Base-by-base conservation (phyloP, 2,329 filamentous ascomycete genomes). In the Seiridium unicorne region DNA sequence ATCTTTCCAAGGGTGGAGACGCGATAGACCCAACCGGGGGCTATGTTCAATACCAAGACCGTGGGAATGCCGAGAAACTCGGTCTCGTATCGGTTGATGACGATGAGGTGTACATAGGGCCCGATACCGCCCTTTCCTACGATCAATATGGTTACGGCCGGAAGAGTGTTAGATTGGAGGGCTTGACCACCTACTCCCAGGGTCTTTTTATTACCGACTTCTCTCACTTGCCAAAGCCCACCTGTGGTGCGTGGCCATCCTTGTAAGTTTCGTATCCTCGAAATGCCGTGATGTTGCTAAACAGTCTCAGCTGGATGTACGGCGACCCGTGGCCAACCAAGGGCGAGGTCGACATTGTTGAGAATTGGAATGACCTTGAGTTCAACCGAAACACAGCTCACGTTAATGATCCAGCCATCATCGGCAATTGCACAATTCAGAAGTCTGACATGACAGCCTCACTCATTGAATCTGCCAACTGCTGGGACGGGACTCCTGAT, bases 191-290 rank as follows among this genome's bases (percentile, higher is more conserved):
- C 5, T 93, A 89, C 76, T 84, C 80, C 63, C 80, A 86, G 60
- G 89, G 88, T 34, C 83, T 92, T 35, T 83, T 92, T 67, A 84
- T 93, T 48, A 79, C 88, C 49, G 86, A 91, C 69, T 84, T 92
- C 64, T 79, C 77, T 11, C 89, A 92, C 67, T 86, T 93, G 76
- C 89, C 90, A 36, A 79, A 77, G 59, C 80, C 82, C 8, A 77
- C 80, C 48, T 92, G 90, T 66, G 89, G 90, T 55, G 80, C 84
- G 6, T 93, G 90, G 90, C 90, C 90, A 3, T 88, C 89, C 75
- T 81, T 89, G 81, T 85, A 76, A 74, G 76, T 68, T 31, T n/a
- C 6, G 46, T 18, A n/a, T 8, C 46, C 7, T 48, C 7, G 7
- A 2, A 9, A 31, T 3, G n/a, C 18, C 26, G n/a, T 11, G 46